phyloP scores from a whole-genome alignment of 2,329 filamentous ascomycete genomes.

The Xylariaceae sp. region DNA sequence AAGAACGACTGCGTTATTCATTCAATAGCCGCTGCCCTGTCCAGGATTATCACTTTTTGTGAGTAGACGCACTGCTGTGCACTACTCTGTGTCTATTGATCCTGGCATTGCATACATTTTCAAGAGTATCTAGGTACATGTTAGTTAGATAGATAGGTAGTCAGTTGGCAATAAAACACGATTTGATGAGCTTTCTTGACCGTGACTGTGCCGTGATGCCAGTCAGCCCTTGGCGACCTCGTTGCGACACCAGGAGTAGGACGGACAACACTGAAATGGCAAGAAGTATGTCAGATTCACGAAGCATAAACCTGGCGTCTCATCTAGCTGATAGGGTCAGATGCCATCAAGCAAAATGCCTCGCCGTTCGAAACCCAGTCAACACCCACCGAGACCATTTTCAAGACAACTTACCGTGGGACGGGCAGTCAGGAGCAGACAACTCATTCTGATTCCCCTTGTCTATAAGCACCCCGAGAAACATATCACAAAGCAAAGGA shows the following conservation, averaged over 20 bases:
- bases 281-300: too few species aligned
- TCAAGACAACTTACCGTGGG: too few species aligned
- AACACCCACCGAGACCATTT: too few species aligned
- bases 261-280: too few species aligned
- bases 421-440: too few species aligned
- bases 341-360: neutral
- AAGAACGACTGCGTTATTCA: slow-evolving; percentile 20
- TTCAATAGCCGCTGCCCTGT: neutral
- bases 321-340: neutral
- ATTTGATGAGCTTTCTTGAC: neutral
- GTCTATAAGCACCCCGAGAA: neutral
- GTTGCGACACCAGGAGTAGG: too few species aligned
- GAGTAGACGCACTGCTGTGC: neutral
- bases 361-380: neutral
- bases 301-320: too few species aligned
- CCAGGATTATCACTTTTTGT: neutral
- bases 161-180: neutral
- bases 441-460: neutral
- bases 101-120: neutral
- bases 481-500: neutral
- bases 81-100: neutral
- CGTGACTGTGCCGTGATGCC: too few species aligned
- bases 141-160: neutral
- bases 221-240: too few species aligned
- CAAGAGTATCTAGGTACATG: too few species aligned